phyloP scores from a whole-genome alignment of 768 basidiomycete species.

The Coprinopsis cinerea region DNA sequence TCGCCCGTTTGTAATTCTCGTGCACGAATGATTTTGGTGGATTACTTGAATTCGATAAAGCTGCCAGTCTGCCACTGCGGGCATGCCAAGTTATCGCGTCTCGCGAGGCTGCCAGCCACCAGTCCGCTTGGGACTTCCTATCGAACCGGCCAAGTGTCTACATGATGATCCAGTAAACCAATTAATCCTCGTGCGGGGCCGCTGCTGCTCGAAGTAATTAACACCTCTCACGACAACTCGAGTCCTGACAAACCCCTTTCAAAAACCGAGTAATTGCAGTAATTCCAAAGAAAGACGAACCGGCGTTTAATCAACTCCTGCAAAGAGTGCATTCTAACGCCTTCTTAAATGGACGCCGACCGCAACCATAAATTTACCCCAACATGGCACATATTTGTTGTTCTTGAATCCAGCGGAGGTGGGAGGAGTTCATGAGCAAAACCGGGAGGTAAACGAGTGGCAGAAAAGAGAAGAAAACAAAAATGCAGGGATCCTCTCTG shows the following conservation, averaged over 20 bases:
- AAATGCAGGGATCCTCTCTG: neutral
- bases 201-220: too few species aligned
- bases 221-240: too few species aligned
- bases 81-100: too few species aligned
- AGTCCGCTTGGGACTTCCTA: too few species aligned
- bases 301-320: neutral
- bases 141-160: too few species aligned
- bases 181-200: too few species aligned
- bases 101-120: too few species aligned
- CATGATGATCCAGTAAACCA: too few species aligned
- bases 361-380: neutral
- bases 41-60: too few species aligned
- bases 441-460: neutral
- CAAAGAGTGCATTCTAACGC: neutral
- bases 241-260: neutral
- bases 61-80: too few species aligned
- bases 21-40: too few species aligned
- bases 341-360: neutral
- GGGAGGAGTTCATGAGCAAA: neutral
- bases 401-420: neutral
- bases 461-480: neutral
- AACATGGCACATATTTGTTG: neutral
- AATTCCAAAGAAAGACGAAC: neutral
- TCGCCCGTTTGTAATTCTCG: too few species aligned
- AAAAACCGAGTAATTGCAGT: neutral